Evolutionary conservation across 495 filamentous ascomycete genomes (phyloP).

Genomic region (Penicillium subrubescens): DNA sequence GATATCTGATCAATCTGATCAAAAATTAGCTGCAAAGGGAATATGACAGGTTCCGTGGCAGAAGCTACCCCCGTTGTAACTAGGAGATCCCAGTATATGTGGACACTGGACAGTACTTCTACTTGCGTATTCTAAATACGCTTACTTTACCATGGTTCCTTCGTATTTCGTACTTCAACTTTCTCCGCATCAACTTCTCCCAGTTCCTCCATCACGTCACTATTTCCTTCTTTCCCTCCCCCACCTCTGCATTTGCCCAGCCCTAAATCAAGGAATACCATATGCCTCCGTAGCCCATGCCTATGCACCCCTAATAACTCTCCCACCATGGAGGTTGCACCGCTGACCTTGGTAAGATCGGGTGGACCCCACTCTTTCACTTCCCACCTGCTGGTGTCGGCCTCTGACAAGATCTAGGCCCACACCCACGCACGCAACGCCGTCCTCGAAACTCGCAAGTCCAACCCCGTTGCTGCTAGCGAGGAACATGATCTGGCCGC

Average conservation of each 20-base stretch:
- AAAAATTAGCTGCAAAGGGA: not conserved
- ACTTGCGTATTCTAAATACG: too few species aligned
- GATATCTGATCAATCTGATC: not conserved
- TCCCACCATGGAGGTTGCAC: constrained; percentile 59
- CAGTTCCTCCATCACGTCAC: constrained; percentile 9
- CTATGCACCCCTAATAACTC: not conserved
- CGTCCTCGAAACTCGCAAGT: constrained; percentile 71
- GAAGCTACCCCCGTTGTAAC: not conserved
- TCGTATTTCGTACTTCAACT: not conserved
- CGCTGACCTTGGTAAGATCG: constrained; percentile 56
- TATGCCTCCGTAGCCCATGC: not conserved
- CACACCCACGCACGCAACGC: constrained; percentile 86
- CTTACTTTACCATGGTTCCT: not conserved
- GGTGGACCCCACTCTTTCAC: not conserved
- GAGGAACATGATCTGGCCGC: constrained; percentile 89
- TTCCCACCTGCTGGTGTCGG: not conserved
- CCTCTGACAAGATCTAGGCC: constrained; percentile 56
- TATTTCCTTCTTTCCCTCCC: not conserved
- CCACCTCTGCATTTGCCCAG: not conserved
- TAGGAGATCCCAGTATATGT: not conserved
- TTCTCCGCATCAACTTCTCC: constrained; percentile 3
- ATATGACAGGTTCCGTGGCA: not conserved
- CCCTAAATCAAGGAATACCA: constrained; percentile 3
- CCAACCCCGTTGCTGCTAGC: constrained; percentile 77
- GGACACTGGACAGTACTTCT: too few species aligned